Evolutionary conservation across 352 stramenopile species (phyloP), one percentile per base, ranked within the genome.

Genomic region (Vaucheria bursata): DNA sequence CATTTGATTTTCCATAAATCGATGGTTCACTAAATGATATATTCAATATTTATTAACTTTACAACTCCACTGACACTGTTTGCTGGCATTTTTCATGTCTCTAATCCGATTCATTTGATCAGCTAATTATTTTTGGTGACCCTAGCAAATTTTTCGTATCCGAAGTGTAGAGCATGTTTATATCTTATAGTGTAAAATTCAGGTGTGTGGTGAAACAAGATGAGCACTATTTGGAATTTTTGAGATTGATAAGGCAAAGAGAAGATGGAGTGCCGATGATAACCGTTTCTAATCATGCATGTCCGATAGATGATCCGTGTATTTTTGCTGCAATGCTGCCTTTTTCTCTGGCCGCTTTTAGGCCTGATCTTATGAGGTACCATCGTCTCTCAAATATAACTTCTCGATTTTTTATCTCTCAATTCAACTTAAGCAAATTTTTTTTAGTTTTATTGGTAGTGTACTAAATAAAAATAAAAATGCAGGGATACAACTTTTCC

Each of bases 341-440:
- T 37, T 59, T 59, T 25, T 34, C 45, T 5, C 70, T 53, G 3
- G 76, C 74, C 36, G 36, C 68, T 25, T 33, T 68, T 12, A 79
- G 29, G 76, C 76, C 76, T 38, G 33, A 77, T 36, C 35, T 81
- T 34, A 79, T 81, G 79, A 75, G 80, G 49, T 85, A 75, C 64
- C n/a, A n/a, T n/a, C n/a, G n/a, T n/a, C n/a, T n/a, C n/a, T n/a
- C n/a, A n/a, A n/a, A n/a, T n/a, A n/a, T n/a, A n/a, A n/a, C n/a
- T n/a, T n/a, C n/a, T n/a, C n/a, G n/a, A n/a, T n/a, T n/a, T n/a
- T n/a, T n/a, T n/a, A n/a, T n/a, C n/a, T n/a, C n/a, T n/a, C n/a
- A n/a, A n/a, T n/a, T n/a, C n/a, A n/a, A n/a, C n/a, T n/a, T n/a
- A n/a, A n/a, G n/a, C n/a, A n/a, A n/a, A n/a, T n/a, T n/a, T n/a